Percentiles rank a stretch among this genome's conserved stretches.
Evolutionary conservation across 495 filamentous ascomycete genomes (phyloP).

Genomic region (Parathielavia appendiculata): DNA sequence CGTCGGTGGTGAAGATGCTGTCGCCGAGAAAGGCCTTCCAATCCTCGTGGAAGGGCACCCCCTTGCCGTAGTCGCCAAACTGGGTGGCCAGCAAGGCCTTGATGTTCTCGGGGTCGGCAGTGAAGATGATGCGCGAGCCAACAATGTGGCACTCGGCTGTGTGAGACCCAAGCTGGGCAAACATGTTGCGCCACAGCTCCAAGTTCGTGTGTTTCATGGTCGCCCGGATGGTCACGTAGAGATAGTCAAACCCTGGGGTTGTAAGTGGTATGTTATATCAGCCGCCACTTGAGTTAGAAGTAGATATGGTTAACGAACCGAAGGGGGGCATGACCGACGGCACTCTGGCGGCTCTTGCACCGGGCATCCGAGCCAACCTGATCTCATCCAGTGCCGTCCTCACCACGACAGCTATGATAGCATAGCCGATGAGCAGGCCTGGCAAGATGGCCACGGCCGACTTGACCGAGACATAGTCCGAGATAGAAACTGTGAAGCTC

Average conservation of each 20-base stretch:
- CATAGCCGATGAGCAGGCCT: slow-evolving; percentile 26
- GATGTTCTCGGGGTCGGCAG: slow-evolving; percentile 76
- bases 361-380: slow-evolving; percentile 40
- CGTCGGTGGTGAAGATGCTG: slow-evolving; percentile 76
- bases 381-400: slow-evolving; percentile 26
- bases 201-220: slow-evolving; percentile 50
- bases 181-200: slow-evolving; percentile 53
- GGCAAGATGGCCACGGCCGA: slow-evolving; percentile 25
- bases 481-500: slow-evolving; percentile 40
- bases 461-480: slow-evolving; percentile 35
- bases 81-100: slow-evolving; percentile 78
- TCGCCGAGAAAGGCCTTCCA: slow-evolving; percentile 73
- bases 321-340: slow-evolving; percentile 26
- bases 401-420: slow-evolving; percentile 29
- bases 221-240: slow-evolving; percentile 48
- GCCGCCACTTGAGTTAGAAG: background rate
- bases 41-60: slow-evolving; percentile 59
- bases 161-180: slow-evolving; percentile 34
- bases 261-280: background rate
- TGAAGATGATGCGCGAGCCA: slow-evolving; percentile 57
- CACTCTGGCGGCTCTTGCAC: slow-evolving; percentile 26
- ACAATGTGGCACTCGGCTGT: slow-evolving; percentile 59
- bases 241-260: slow-evolving; percentile 55
- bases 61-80: slow-evolving; percentile 69
- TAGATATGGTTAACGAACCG: slow-evolving; percentile 20